A percentile compares a stretch with the other conserved stretches of the same genome.
These are phyloP conservation scores for Tricholoma sp. DNA, from an alignment of 768 basidiomycete species.

Conservation along the genomic window DNA sequence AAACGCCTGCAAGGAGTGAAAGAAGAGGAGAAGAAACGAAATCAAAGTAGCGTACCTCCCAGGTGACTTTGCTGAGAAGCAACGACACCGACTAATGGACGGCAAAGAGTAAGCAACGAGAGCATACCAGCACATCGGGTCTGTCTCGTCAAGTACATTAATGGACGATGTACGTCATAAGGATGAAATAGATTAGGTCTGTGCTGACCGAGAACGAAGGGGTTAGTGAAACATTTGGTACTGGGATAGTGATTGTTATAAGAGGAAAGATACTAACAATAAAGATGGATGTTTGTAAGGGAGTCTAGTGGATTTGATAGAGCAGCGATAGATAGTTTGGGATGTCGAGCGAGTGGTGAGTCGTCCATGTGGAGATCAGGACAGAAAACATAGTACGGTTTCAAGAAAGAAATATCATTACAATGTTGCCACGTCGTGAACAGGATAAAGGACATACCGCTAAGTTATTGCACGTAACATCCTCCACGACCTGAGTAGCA, in stretches of 20 bases:
- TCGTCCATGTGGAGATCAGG: conserved; percentile 63
- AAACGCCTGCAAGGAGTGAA: too few species aligned
- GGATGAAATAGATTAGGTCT: conserved; percentile 58
- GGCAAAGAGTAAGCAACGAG: conserved; percentile 71
- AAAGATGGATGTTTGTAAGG: conserved; percentile 63
- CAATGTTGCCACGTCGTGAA: conserved; percentile 1
- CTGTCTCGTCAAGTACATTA: conserved; percentile 66
- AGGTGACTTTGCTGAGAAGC: conserved; percentile 72
- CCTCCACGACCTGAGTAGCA: conserved; percentile 89
- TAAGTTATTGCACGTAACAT: conserved; percentile 70
- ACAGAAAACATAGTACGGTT: conserved; percentile 65
- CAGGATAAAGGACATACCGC: conserved; percentile 41
- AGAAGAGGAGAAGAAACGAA: too few species aligned
- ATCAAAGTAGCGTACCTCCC: conserved; percentile 40
- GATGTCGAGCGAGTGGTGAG: conserved; percentile 86
- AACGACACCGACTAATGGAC: conserved; percentile 81
- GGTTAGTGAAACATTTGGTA: too few species aligned
- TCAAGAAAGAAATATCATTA: not conserved
- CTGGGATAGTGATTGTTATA: too few species aligned
- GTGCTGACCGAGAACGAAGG: not conserved
- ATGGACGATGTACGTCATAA: conserved; percentile 85
- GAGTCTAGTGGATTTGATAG: conserved; percentile 49
- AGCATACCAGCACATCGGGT: conserved; percentile 76
- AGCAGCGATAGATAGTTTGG: conserved; percentile 44
- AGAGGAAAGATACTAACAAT: conserved; percentile 65